Percentiles rank a stretch among this genome's conserved stretches.
phyloP scores from a whole-genome alignment of 1,284 basidiomycete species.

The Pseudozyma tsukubaensis region DNA sequence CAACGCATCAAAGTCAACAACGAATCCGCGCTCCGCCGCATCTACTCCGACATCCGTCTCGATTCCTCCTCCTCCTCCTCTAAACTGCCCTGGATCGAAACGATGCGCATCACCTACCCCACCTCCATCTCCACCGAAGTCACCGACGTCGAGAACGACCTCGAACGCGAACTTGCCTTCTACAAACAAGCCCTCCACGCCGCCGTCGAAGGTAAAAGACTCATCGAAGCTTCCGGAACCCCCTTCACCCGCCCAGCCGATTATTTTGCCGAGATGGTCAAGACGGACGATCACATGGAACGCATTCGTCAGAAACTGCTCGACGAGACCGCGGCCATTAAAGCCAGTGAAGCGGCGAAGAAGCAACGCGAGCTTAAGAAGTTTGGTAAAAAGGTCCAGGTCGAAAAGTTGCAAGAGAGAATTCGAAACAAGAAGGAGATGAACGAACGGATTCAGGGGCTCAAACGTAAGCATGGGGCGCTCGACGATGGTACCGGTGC shows the following conservation, averaged over 20 bases:
- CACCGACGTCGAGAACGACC: constrained; percentile 79
- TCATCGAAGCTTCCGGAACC: constrained; percentile 80
- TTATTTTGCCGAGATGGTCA: constrained; percentile 99
- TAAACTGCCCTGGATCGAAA: constrained; percentile 66
- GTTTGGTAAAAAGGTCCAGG: constrained; percentile 95
- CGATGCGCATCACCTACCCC: constrained; percentile 58
- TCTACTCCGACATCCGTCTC: constrained; percentile 59
- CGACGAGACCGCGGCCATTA: constrained; percentile 88
- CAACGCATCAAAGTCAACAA: constrained; percentile 66
- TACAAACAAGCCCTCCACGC: constrained; percentile 94
- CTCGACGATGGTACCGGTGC: constrained; percentile 32
- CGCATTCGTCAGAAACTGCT: constrained; percentile 89
- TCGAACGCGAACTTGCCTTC: constrained; percentile 94
- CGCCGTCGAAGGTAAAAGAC: constrained; percentile 79
- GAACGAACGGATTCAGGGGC: constrained; percentile 71
- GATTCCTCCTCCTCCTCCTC: constrained; percentile 43
- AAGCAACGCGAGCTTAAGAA: constrained; percentile 95
- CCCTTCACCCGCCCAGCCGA: constrained; percentile 93
- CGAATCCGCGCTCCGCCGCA: constrained; percentile 54
- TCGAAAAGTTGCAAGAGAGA: constrained; percentile 84
- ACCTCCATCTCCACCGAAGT: constrained; percentile 71
- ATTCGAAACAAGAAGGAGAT: constrained; percentile 82
- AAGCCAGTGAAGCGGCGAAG: constrained; percentile 90
- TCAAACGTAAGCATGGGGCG: constrained; percentile 75
- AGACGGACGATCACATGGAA: constrained; percentile 97